These are phyloP conservation scores for Cyberlindnera subsufficiens DNA, from an alignment of 805 yeast genomes.

Conservation along the genomic window DNA sequence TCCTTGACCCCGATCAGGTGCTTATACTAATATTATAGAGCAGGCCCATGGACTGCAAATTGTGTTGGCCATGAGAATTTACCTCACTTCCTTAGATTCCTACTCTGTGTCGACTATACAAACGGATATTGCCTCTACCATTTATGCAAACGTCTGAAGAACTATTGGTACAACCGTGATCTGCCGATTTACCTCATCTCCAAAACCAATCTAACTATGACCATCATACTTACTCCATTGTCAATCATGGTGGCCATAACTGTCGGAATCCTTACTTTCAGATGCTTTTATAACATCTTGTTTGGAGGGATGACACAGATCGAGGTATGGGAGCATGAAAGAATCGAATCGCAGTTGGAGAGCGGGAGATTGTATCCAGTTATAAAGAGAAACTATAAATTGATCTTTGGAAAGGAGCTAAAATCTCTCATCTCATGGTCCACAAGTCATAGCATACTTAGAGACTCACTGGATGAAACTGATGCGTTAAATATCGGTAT, in stretches of 20 bases:
- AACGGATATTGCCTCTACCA: slow-evolving; percentile 41
- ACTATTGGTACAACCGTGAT: slow-evolving; percentile 42
- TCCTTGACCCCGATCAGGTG: background rate
- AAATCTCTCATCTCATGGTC: slow-evolving; percentile 19
- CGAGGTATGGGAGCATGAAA: slow-evolving; percentile 87
- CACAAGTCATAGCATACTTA: slow-evolving; percentile 7
- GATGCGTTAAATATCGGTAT: slow-evolving; percentile 32
- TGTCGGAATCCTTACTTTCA: slow-evolving; percentile 49
- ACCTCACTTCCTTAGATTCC: slow-evolving; percentile 76
- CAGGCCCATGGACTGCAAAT: slow-evolving; percentile 79
- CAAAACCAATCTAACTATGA: slow-evolving; percentile 46
- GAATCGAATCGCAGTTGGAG: slow-evolving; percentile 62
- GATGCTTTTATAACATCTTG: slow-evolving; percentile 53
- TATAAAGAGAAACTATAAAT: slow-evolving; percentile 38
- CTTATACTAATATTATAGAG: background rate
- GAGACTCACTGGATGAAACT: slow-evolving; percentile 8
- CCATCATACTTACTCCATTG: slow-evolving; percentile 48
- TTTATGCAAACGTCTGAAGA: slow-evolving; percentile 32
- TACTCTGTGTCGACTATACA: slow-evolving; percentile 56
- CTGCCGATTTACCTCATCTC: slow-evolving; percentile 53
- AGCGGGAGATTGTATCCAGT: slow-evolving; percentile 48
- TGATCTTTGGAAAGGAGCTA: slow-evolving; percentile 17
- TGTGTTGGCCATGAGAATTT: slow-evolving; percentile 79
- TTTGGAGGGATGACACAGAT: slow-evolving; percentile 78
- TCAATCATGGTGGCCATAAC: slow-evolving; percentile 56